Evolutionary conservation across 2,329 filamentous ascomycete species (phyloP).

Genomic region (Alternaria alternata): DNA sequence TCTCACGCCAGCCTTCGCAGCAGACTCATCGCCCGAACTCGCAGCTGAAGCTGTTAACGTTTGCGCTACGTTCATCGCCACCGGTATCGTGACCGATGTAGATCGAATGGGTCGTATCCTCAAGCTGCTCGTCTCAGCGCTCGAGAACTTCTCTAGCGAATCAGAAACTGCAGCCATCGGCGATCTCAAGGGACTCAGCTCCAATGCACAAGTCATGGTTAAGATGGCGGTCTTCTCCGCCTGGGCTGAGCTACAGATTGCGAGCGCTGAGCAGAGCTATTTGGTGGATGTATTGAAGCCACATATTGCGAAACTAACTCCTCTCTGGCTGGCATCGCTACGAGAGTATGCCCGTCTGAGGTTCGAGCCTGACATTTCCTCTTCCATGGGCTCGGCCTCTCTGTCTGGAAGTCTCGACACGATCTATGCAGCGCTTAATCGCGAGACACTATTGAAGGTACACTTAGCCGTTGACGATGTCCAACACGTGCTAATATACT

Average conservation of each 20-base stretch:
- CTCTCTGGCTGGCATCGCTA: conserved; percentile 91
- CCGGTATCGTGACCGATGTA: conserved; percentile 94
- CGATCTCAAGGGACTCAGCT: conserved; percentile 89
- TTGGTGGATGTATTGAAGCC: conserved; percentile 87
- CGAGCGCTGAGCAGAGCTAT: conserved; percentile 90
- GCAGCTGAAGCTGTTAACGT: conserved; percentile 97
- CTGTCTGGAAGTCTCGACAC: conserved; percentile 88
- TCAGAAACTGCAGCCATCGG: conserved; percentile 86
- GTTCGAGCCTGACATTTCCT: conserved; percentile 98
- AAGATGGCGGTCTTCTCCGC: conserved; percentile 97
- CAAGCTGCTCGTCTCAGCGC: conserved; percentile 86
- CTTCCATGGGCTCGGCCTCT: conserved; percentile 80
- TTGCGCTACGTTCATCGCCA: conserved; percentile 96
- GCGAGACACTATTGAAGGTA: conserved; percentile 84
- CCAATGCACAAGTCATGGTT: conserved; percentile 97
- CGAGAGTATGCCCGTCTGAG: conserved; percentile 91
- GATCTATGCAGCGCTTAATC: conserved; percentile 92
- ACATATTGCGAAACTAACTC: conserved; percentile 87
- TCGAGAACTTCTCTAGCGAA: conserved; percentile 90
- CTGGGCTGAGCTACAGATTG: conserved; percentile 96
- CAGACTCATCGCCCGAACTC: conserved; percentile 93
- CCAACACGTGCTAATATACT: conserved; percentile 14
- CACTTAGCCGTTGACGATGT: conserved; percentile 1
- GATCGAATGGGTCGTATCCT: conserved; percentile 99
- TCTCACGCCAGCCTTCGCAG: conserved; percentile 92